A percentile compares a stretch with the other conserved stretches of the same genome.
These are phyloP conservation scores for Globisporangium nunn DNA, from an alignment of 352 stramenopile species.

Conservation along the genomic window DNA sequence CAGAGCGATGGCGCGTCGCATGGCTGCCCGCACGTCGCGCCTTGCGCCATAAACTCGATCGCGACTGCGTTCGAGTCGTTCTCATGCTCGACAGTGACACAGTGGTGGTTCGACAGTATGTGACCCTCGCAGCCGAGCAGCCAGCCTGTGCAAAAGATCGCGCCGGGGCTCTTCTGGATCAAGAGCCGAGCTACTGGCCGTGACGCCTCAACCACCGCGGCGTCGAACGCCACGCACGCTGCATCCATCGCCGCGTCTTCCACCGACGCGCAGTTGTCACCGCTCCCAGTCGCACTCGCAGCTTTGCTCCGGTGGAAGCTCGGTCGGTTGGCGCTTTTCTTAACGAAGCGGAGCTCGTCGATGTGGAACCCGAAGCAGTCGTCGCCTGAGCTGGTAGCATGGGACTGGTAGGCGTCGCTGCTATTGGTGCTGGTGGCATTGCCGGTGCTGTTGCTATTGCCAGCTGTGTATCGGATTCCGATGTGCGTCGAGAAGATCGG, in stretches of 20 bases:
- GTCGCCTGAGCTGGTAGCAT: not conserved
- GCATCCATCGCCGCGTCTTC: constrained; percentile 20
- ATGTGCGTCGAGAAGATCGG: constrained; percentile 11
- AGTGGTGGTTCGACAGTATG: constrained; percentile 56
- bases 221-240: constrained; percentile 19
- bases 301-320: not conserved
- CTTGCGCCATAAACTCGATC: constrained; percentile 46
- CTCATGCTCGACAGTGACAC: constrained; percentile 16
- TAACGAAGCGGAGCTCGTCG: constrained; percentile 24
- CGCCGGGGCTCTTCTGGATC: constrained; percentile 31
- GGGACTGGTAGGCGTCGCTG: not conserved
- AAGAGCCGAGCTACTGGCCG: constrained; percentile 27
- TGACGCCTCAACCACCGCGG: constrained; percentile 12
- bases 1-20: constrained; percentile 24
- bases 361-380: constrained; percentile 29
- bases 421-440: not conserved
- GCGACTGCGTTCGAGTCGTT: constrained; percentile 23
- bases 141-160: constrained; percentile 47
- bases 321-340: not conserved
- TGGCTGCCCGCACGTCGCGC: constrained; percentile 11
- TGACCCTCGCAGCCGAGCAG: constrained; percentile 47
- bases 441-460: not conserved
- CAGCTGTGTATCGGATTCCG: constrained; percentile 16
- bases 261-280: constrained; percentile 8
- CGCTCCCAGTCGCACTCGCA: not conserved